Base-by-base conservation (phyloP, 1,284 basidiomycete species). In the Microbotryum scabiosae region DNA sequence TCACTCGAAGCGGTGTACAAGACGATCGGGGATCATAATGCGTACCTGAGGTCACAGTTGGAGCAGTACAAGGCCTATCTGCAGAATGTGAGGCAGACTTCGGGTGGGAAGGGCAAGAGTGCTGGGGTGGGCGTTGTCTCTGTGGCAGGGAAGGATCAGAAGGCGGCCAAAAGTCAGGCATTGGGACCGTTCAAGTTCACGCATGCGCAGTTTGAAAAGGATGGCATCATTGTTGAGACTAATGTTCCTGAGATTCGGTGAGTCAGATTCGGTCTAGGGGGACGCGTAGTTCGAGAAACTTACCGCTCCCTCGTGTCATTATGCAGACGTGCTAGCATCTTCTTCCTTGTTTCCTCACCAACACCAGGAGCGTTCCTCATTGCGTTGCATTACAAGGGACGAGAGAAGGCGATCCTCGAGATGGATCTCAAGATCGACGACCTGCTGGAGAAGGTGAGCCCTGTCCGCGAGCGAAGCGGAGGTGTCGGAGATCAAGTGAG, bases 31-130 rank as follows among this genome's bases (percentile, higher is more conserved):
- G 94, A 98, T 75, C 96, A 98, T 79, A 97, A 99, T 79, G 90
- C 90, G 76, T 98, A 98, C 76, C 81, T 99, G 74, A 83, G 93
- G 50, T 85, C 85, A 28, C 96, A 99, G 77, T 82, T 99, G 65
- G 96, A 98, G 77, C 93, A 97, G 78, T 98, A 99, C 83, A 98
- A 98, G 80, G 92, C 91, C 44, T 99, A 99, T 76, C 81, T 99
- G 21, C 90, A 94, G 79, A 99, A 99, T 74, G 94, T 97, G 28
- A 84, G 96, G 36, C 79, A 94, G 70, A 94, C 89, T 18, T 75
- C 73, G 54, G 74, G 74, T 8, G 73, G 71, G 26, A 91, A 91
- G 76, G 89, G 90, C 66, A 90, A 90, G 75, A 87, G 87, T 25
- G 81, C 81, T 50, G 92, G 85, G 46, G 92, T 98, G 5, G 94